Percentiles rank a stretch among this genome's conserved stretches.
Evolutionary conservation across 2,329 filamentous ascomycete genomes (phyloP).

Genomic region (Pseudogymnoascus sp.): DNA sequence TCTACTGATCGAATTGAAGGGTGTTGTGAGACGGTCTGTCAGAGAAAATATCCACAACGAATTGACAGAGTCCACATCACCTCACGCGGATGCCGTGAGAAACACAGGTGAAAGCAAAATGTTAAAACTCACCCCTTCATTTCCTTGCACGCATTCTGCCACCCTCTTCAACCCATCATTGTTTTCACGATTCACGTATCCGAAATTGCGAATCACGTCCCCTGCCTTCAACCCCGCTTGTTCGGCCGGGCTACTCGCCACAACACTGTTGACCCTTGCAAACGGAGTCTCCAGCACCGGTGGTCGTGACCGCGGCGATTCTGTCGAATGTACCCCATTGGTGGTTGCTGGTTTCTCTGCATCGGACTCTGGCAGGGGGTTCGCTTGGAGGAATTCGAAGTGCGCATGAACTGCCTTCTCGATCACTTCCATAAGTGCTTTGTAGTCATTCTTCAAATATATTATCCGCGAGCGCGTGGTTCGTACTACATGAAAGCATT

Average conservation of each 20-base stretch:
- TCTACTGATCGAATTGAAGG: neutral
- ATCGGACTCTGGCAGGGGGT: constrained; percentile 30
- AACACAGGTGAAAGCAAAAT: neutral
- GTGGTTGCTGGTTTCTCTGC: constrained; percentile 19
- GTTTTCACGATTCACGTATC: constrained; percentile 74
- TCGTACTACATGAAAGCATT: constrained; percentile 54
- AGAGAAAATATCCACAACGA: neutral
- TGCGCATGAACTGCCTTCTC: constrained; percentile 84
- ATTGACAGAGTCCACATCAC: neutral
- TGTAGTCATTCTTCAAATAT: constrained; percentile 85
- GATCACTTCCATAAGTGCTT: constrained; percentile 73
- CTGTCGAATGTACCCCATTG: constrained; percentile 22
- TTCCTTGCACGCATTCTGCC: constrained; percentile 81
- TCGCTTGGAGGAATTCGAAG: constrained; percentile 63
- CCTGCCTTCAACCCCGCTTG: constrained; percentile 72
- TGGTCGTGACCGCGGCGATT: constrained; percentile 28
- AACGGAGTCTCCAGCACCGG: constrained; percentile 56
- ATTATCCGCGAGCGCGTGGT: constrained; percentile 91
- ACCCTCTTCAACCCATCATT: constrained; percentile 81
- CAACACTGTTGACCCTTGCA: constrained; percentile 82
- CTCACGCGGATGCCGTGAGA: neutral
- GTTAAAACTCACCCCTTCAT: constrained; percentile 67
- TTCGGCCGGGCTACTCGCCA: constrained; percentile 71
- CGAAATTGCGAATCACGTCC: constrained; percentile 79
- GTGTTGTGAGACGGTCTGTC: neutral